Evolutionary conservation across 1,139 yeast genomes (phyloP), one percentile per base, ranked within the genome.

Genomic region (Geotrichum europaeum): DNA sequence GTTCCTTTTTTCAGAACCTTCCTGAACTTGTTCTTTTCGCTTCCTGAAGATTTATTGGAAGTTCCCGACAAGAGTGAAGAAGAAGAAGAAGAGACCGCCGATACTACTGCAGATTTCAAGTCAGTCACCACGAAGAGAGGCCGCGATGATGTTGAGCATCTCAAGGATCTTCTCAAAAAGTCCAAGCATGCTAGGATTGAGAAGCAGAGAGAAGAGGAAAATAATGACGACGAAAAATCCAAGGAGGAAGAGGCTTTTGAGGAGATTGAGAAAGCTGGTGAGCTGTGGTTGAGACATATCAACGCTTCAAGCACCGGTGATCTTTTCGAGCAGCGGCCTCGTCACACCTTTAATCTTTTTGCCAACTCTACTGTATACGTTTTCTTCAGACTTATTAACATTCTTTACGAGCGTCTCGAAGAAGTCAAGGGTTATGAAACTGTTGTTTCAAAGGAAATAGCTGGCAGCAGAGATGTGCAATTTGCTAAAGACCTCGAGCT

Each of bases 321-420:
- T 56, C 63, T 61, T 30, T 50, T 59, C 36, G 63, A 66, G 60
- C 62, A 56, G 20, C 54, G 56, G 13, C 51, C 54, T 12, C 57
- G 64, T 3, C 67, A 70, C 63, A 82, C 81, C 56, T 94, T 78
- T 78, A 92, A 91, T 73, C 74, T 92, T 71, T 94, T 94, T 78
- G 88, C 91, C 65, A 94, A 92, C 73, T 88, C 97, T n/a, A 85
- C 94, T 60, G 83, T 92, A 52, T 94, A 94, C 71, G 91, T 92
- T 49, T 91, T 94, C 70, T 84, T 91, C 82, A 88, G 99, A 68
- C 87, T 88, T 69, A 79, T 92, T 71, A 85, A 89, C 66, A 89
- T 90, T 2, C 76, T 94, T 36, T 94, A 89, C 72, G 87, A 84
- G 69, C 84, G 99, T 68, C 78, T 94, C 60, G 78, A 79, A 56